These are phyloP conservation scores for Alternaria arborescens DNA, from an alignment of 2,329 filamentous ascomycete species.

Conservation along the genomic window DNA sequence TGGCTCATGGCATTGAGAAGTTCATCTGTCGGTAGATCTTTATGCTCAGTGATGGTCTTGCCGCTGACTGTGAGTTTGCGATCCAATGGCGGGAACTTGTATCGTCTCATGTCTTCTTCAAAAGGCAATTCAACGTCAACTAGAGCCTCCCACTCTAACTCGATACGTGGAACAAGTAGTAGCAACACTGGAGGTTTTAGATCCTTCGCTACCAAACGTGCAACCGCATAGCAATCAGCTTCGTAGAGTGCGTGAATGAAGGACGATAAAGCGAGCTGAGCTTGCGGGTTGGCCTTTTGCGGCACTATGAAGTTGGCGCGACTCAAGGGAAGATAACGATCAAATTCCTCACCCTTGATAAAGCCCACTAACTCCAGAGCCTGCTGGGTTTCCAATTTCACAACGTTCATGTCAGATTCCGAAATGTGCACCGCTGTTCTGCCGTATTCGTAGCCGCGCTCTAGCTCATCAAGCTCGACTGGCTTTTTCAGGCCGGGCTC, in stretches of 20 bases:
- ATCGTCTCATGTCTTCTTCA: slow-evolving; percentile 88
- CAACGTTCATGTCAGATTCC: slow-evolving; percentile 85
- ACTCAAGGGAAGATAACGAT: slow-evolving; percentile 86
- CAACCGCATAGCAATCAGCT: slow-evolving; percentile 84
- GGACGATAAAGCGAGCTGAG: slow-evolving; percentile 84
- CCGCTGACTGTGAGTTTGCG: slow-evolving; percentile 88
- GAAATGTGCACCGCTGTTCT: slow-evolving; percentile 90
- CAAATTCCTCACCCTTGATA: slow-evolving; percentile 77
- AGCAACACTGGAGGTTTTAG: slow-evolving; percentile 79
- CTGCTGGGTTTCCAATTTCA: slow-evolving; percentile 80
- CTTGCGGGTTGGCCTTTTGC: slow-evolving; percentile 79
- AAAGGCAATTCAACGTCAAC: slow-evolving; percentile 93
- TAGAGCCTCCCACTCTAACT: slow-evolving; percentile 81
- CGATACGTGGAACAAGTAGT: slow-evolving; percentile 81
- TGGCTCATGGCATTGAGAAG: slow-evolving; percentile 84
- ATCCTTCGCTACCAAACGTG: slow-evolving; percentile 84
- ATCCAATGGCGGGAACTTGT: slow-evolving; percentile 90
- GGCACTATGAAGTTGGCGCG: slow-evolving; percentile 80
- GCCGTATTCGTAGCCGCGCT: slow-evolving; percentile 95
- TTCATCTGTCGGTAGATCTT: slow-evolving; percentile 78
- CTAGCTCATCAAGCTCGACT: slow-evolving; percentile 81
- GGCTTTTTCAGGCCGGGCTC: slow-evolving; percentile 82
- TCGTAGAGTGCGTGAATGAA: slow-evolving; percentile 88
- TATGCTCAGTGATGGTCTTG: slow-evolving; percentile 79
- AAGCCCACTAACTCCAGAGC: slow-evolving; percentile 88